Percentiles rank a stretch among this genome's conserved stretches.
phyloP scores from a whole-genome alignment of 2,329 filamentous ascomycete genomes.

The Apiospora phragmitis region DNA sequence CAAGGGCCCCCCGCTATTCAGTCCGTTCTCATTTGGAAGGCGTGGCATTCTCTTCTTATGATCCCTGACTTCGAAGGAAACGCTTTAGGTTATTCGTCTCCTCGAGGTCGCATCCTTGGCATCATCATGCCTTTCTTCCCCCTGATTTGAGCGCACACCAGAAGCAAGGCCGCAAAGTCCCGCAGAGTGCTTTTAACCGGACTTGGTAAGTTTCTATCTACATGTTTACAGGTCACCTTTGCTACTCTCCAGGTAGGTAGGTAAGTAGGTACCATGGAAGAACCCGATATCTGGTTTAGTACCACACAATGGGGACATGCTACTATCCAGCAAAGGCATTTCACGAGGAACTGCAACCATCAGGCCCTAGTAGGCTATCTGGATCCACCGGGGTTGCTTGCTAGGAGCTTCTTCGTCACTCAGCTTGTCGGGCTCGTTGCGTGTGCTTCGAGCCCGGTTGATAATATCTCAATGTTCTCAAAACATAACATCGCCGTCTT shows the following conservation, averaged over 20 bases:
- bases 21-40: background rate
- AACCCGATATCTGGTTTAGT: background rate
- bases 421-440: background rate
- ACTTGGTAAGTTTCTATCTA: background rate
- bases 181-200: background rate
- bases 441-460: background rate
- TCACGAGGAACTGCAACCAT: background rate
- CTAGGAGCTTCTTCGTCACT: background rate
- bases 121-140: background rate
- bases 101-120: background rate
- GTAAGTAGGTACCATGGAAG: background rate
- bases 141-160: background rate
- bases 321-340: background rate
- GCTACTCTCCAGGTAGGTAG: background rate
- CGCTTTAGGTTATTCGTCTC: background rate
- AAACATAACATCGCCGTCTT: background rate
- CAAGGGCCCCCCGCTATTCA: background rate
- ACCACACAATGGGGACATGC: constrained; percentile 3
- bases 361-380: background rate
- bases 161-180: background rate
- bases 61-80: background rate
- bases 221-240: background rate
- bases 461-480: background rate
- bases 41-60: background rate
- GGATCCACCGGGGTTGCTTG: background rate